Evolutionary conservation across 164 flowering plant species (phyloP), one percentile per base, ranked within the genome.

Genomic region (Saururus chinensis): DNA sequence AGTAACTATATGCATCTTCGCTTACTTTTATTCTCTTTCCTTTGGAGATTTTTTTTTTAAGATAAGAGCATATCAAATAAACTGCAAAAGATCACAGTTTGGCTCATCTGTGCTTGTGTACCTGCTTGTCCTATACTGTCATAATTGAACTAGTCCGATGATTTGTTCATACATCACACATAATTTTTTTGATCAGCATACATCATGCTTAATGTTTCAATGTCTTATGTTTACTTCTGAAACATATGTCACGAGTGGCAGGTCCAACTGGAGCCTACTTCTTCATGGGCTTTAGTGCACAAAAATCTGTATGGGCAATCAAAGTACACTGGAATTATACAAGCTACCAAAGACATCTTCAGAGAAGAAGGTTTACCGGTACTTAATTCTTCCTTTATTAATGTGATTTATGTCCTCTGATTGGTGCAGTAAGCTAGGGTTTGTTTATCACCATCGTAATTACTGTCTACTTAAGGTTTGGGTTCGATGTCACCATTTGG

Each of bases 231-330:
- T 2, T 2, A 30, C 37, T 30, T 30, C 37, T 30, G 6, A 30
- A 30, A 30, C 37, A 30, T 45, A 45, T 45, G 49, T 45, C 2
- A 25, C 48, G 20, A 37, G 61, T 70, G 53, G 40, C 81, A 89
- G 98, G 98, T 93, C 75, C 98, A 93, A 66, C 69, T 93, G 48
- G 98, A 93, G 77, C 98, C 98, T 16, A 93, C 97, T 19, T 51
- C 96, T 59, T 77, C 88, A 51, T 85, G 95, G 95, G 79, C 87
- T 59, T 71, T 83, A 68, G 73, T 76, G 51, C 82, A 72, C 7
- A 78, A 62, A 64, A 72, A 80, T 59, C 16, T 76, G 51, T 68
- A 74, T 68, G 75, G 68, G 62, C 68, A 80, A 41, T 88, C 97
- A 61, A 93, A 93, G 62, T 93, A 93, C 65, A 90, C 96, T 21